These are phyloP conservation scores for Colletotrichum agaves DNA, from an alignment of 2,329 filamentous ascomycete species.

Conservation along the genomic window DNA sequence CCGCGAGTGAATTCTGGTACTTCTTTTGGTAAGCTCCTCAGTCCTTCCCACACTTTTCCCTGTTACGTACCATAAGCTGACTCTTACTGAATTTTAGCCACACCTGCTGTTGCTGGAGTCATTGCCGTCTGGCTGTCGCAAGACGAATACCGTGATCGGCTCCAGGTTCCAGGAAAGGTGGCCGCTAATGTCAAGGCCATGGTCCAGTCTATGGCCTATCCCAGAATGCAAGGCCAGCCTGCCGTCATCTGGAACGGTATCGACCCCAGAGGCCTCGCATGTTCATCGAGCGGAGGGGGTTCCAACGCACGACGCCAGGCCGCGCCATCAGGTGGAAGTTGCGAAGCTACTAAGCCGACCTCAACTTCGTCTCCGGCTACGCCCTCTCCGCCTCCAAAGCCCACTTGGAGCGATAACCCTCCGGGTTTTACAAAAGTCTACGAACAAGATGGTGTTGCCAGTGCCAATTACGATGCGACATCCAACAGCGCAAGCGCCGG, in stretches of 20 bases:
- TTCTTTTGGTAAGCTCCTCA: conserved; percentile 2
- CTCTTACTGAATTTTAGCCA: not conserved
- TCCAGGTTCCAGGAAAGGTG: conserved; percentile 13
- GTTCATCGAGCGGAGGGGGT: not conserved
- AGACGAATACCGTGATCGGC: not conserved
- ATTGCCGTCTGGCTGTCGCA: conserved; percentile 30
- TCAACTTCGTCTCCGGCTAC: not conserved
- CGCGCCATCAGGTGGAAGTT: not conserved
- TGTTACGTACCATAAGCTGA: not conserved
- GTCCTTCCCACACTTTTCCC: not conserved
- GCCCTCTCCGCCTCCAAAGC: conserved; percentile 3
- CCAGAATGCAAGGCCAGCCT: not conserved
- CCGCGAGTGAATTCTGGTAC: not conserved
- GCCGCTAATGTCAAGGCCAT: conserved; percentile 20
- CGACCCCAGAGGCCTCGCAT: conserved; percentile 6
- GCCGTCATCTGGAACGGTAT: conserved; percentile 27
- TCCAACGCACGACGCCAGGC: not conserved
- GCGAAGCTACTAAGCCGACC: not conserved
- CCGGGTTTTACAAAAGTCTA: conserved; percentile 11
- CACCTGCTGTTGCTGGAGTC: conserved; percentile 14
- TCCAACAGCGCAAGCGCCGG: not conserved
- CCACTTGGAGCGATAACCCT: not conserved
- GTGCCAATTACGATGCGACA: not conserved
- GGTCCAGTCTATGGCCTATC: conserved; percentile 12
- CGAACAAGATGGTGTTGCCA: conserved; percentile 5